Evolutionary conservation across 768 basidiomycete genomes (phyloP), one percentile per base, ranked within the genome.

Genomic region (Termitomyces sp.): DNA sequence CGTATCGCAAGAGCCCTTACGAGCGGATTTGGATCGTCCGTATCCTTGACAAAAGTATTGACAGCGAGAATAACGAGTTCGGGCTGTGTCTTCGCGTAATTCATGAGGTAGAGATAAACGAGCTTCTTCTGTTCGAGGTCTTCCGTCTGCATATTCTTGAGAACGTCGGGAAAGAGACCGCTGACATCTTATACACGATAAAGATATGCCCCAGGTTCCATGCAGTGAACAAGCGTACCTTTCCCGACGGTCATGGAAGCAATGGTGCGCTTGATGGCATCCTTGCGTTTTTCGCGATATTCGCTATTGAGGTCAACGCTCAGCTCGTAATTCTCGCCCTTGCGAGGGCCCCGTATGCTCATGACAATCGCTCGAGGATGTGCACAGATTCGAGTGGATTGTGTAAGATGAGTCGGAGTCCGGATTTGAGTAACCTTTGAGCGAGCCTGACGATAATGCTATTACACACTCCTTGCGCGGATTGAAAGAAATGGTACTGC

Each of bases 41-140:
- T 88, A 74, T 99, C 97, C 81, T 97, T 87, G 65, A 99, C 97
- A 71, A 99, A 98, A 8, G 96, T 99, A 71, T 98, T 99, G 62
- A 99, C 97, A 34, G 97, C 97, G 50, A 99, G 83, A 71, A 99
- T 98, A 75, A 98, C 96, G 63, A 98, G 91, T 71, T 99, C 97
- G 0, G 97, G 97, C 71, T 99, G 97, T 0, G 96, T 96, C 72
- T 97, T 97, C 38, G 96, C 96, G 67, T 98, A 99, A 79, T 99
- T 99, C 92, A 98, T 98, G 61, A 99, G 87, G 74, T 98, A 98
- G 29, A 97, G 85, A 70, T 97, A 98, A n/a, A 98, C 97, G 38
- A 99, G 90, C 76, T 99, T 98, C 86, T 98, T 99, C 79, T 98
- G 97, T 74, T 99, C 97, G 57, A 99, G 85, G 73, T 98, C 96